Evolutionary conservation across 1,284 basidiomycete species (phyloP), one percentile per base, ranked within the genome.

Genomic region (Puccinia polysora): DNA sequence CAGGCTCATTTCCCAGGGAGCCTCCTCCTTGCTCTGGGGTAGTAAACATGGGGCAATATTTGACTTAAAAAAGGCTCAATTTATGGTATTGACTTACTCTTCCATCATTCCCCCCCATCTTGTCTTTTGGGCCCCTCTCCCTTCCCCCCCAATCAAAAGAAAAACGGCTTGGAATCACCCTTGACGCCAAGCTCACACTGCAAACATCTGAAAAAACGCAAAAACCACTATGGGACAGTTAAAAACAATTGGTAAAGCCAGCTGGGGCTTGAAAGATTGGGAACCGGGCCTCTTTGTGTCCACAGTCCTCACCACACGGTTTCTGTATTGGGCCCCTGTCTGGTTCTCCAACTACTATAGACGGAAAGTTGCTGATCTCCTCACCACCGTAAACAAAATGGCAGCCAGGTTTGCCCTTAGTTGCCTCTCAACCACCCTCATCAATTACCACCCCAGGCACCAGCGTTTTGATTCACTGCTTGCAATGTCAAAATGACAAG

Each of bases 1-100:
- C 1, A 25, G 36, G 1, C n/a, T n/a, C 0, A 38, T n/a, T 1
- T 38, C 45, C 2, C 8, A 6, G 1, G 36, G 10, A 6, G 25
- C 2, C 6, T 14, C n/a, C 14, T 38, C 59, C 1, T 20, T 62
- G 15, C 15, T 6, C 6, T 62, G 59, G 59, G 59, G 1, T 18
- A 14, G 6, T 15, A 12, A n/a, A 2, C 59, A 62, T 62, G 59
- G 34, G 18, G 30, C 59, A 20, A 28, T 62, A 23, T 62, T 62
- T 62, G 59, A 62, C 32, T 6, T 40, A 43, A 43, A 38, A n/a
- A 62, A 62, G 36, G 12, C 55, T 1, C n/a, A 58, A 12, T 1
- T 36, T 14, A 58, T 58, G 23, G 1, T 18, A 15, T 32, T 58
- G 6, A 14, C 50, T 2, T n/a, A n/a, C n/a, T n/a, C n/a, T n/a